Evolutionary conservation across 257 asterid genomes (phyloP), one percentile per base, ranked within the genome.

Genomic region (Fraxinus excelsior): DNA sequence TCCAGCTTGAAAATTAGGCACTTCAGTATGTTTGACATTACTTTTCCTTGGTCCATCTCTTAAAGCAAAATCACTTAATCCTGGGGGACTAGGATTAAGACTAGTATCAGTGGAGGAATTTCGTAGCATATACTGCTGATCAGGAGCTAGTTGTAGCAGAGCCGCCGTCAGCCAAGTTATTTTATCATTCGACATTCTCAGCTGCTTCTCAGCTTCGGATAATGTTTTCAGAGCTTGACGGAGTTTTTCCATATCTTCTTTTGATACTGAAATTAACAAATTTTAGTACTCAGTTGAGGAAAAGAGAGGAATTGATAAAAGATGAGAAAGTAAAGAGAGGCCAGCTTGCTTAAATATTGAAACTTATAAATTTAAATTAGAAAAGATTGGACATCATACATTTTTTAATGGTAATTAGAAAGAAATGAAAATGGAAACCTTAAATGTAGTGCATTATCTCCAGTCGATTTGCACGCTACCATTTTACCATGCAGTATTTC

Each of bases 141-240:
- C 99, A 6, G 98, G 99, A 67, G 99, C 99, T 80, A 96, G 93
- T 82, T 96, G 99, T 81, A 96, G 84, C 74, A 96, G 80, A 28
- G 98, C 98, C 37, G 98, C 99, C 0, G 99, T 96, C 75, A 96
- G 91, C 99, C 99, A 96, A 31, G 99, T 96, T 65, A 90, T 86
- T 85, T 87, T 86, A 86, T 93, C 99, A 53, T 84, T 91, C 5
- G 99, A 91, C 72, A 88, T 84, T 85, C 99, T 90, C 84, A 96
- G 86, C 91, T 96, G 98, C 90, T 96, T 93, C 83, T 96, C 99
- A 35, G 99, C 97, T 85, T 96, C 99, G 1, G 99, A 96, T 56
- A 96, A 83, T 25, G 97, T 93, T 76, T 87, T 93, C 71, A 96
- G 84, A 42, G 99, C 98, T 82, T 91, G 97, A 35, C 98, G 97